Evolutionary conservation across 768 basidiomycete genomes (phyloP), one percentile per base, ranked within the genome.

Genomic region (Tylopilus sp.): DNA sequence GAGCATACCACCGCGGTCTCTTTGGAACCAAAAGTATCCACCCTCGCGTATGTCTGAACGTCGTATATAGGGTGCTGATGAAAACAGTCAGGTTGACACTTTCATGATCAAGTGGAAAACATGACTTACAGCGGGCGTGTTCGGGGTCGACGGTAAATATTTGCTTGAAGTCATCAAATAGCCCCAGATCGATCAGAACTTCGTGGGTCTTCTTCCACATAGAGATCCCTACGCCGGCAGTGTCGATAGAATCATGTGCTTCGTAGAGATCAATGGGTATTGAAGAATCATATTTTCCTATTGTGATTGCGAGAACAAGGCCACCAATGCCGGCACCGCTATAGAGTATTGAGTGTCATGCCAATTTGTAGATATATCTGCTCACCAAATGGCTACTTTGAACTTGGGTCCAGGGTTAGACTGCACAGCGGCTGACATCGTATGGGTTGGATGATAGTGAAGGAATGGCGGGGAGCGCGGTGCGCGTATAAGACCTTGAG

Each of bases 171-270:
- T 70, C 74, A 12, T 74, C 65, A 20, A 69, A 64, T 4, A 80
- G 52, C 1, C 75, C 78, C 44, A 81, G 73, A 15, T 63, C 58
- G 23, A 71, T 62, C 53, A 80, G 57, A 12, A 78, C 69, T 10
- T 64, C 63, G 73, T 76, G 76, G 10, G 78, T 79, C 39, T 76
- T 66, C 9, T 61, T 61, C 78, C 77, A 79, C 3, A 79, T 66
- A 63, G 74, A 40, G 68, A 78, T 39, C 61, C 79, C 75, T 11
- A 71, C 72, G 9, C 76, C 76, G 12, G 67, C 57, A 11, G 70
- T 68, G 11, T 70, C 69, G 26, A 77, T 66, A 35, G 70, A 70
- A 2, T 70, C 56, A 12, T 68, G 73, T 2, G 75, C 70, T 63
- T 80, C 80, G 53, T 80, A 80, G 2, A 80, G 50, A 51, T 75